Evolutionary conservation across 225 moss, liverwort and hornwort species (phyloP).

Genomic region (Polytrichum formosum): DNA sequence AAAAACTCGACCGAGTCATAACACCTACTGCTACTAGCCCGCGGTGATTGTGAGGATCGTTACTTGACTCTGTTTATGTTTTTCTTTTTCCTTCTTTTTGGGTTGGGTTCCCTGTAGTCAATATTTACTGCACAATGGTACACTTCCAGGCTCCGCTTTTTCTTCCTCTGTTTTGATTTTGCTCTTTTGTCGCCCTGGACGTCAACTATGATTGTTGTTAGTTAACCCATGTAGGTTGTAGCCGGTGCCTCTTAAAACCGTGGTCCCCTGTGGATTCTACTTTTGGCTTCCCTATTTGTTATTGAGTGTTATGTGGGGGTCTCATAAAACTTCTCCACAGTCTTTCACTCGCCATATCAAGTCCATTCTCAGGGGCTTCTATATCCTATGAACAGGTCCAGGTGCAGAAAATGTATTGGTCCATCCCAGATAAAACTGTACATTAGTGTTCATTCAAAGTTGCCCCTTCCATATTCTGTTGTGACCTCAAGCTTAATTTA

Average conservation of each 20-base stretch:
- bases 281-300: background rate
- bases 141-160: conserved; percentile 18
- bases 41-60: background rate
- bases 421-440: background rate
- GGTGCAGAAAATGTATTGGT: background rate
- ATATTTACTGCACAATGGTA: conserved; percentile 38
- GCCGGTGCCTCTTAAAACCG: background rate
- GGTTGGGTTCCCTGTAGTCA: conserved; percentile 37
- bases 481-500: too few species aligned
- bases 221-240: too few species aligned
- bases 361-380: background rate
- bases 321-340: background rate
- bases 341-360: background rate
- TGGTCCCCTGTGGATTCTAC: conserved; percentile 1
- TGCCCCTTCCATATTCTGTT: too few species aligned
- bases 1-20: conserved; percentile 44
- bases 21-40: background rate
- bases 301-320: background rate
- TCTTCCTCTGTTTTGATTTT: background rate
- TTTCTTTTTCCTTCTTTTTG: conserved; percentile 29
- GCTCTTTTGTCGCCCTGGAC: background rate
- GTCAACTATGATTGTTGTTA: background rate
- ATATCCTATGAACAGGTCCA: background rate
- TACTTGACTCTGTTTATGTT: conserved; percentile 7
- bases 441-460: background rate